Percentiles rank a stretch among this genome's conserved stretches.
Evolutionary conservation across 768 basidiomycete species (phyloP).

Genomic region (Leccinum subtestaceum): DNA sequence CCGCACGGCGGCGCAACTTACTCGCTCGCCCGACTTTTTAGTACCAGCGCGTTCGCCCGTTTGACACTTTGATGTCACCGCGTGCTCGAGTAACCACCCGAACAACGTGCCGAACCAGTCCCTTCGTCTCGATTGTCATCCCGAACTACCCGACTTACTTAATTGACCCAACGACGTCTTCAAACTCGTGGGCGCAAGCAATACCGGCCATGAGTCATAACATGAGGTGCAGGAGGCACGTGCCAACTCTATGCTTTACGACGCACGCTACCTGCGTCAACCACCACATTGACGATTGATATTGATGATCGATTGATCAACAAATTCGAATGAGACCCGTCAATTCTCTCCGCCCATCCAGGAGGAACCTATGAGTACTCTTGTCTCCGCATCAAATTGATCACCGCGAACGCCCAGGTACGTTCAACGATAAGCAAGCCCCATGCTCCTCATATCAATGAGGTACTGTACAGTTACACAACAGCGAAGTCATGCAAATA

Average conservation of each 20-base stretch:
- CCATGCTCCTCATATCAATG: too few species aligned
- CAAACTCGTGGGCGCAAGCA: too few species aligned
- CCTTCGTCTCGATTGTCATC: conserved; percentile 27
- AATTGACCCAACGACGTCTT: too few species aligned
- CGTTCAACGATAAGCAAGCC: too few species aligned
- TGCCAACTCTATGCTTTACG: too few species aligned
- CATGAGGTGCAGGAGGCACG: not conserved
- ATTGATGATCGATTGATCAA: not conserved
- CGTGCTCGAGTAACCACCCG: too few species aligned
- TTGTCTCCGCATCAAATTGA: not conserved
- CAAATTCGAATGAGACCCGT: not conserved
- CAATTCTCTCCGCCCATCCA: not conserved
- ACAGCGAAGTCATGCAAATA: not conserved
- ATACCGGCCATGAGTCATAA: too few species aligned
- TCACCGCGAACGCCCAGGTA: not conserved
- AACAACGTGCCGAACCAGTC: conserved; percentile 16
- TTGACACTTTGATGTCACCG: not conserved
- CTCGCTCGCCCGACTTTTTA: not conserved
- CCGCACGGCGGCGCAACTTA: conserved; percentile 6
- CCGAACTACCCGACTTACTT: not conserved
- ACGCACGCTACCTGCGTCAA: not conserved
- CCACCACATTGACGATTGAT: not conserved
- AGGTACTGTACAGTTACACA: not conserved
- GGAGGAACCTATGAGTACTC: not conserved
- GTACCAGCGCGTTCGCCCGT: not conserved